These are phyloP conservation scores for Metschnikowia sp. DNA, from an alignment of 805 yeast species.

Conservation along the genomic window DNA sequence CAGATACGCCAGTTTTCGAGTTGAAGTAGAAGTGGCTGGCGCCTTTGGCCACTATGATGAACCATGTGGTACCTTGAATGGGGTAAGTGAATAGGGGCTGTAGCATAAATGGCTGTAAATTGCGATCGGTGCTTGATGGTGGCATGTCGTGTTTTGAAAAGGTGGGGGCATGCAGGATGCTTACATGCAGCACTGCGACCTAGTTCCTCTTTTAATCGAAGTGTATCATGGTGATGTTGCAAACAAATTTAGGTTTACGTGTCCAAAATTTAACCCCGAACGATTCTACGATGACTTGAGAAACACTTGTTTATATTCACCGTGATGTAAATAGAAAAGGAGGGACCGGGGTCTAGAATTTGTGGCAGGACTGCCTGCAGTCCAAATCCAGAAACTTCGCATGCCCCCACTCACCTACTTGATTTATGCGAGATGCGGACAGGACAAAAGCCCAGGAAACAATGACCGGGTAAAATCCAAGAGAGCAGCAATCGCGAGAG, in stretches of 20 bases:
- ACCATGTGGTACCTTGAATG: conserved; percentile 22
- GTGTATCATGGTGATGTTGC: too few species aligned
- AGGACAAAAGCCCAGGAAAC: neutral
- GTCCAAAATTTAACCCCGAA: too few species aligned
- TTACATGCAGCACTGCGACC: too few species aligned
- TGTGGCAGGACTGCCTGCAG: neutral
- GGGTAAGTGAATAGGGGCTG: conserved; percentile 15
- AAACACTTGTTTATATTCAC: too few species aligned
- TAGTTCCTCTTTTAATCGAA: too few species aligned
- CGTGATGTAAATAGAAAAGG: too few species aligned
- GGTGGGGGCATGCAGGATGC: neutral
- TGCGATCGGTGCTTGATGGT: neutral
- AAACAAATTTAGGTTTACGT: too few species aligned
- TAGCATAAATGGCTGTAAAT: conserved; percentile 1
- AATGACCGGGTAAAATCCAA: too few species aligned
- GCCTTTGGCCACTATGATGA: conserved; percentile 25
- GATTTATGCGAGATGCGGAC: neutral
- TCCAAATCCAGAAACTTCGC: neutral
- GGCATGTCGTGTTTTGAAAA: neutral
- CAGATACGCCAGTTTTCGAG: conserved; percentile 17
- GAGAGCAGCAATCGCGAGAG: too few species aligned
- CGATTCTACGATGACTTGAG: too few species aligned
- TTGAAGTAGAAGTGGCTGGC: conserved; percentile 33
- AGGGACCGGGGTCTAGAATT: too few species aligned
- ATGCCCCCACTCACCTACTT: neutral